Evolutionary conservation across 2,329 filamentous ascomycete genomes (phyloP), one percentile per base, ranked within the genome.

Genomic region (Aspergillus ustus): DNA sequence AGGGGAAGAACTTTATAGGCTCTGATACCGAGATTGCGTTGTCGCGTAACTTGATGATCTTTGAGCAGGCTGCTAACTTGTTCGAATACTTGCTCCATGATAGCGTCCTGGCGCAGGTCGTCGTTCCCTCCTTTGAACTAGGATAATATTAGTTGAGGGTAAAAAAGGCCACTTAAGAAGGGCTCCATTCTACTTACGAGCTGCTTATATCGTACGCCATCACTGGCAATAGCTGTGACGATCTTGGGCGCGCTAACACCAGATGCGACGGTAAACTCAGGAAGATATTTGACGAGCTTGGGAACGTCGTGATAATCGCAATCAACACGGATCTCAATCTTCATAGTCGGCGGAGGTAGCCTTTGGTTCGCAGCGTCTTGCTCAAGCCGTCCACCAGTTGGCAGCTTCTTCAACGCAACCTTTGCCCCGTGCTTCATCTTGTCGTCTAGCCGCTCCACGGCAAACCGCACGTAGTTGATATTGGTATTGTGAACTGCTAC

Each of bases 11-110:
- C 95, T 77, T 97, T 97, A 84, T 99, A 99, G 0, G 95, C 98
- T 61, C 96, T 86, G 72, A 99, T 96, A 8, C 90, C 91, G 11
- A 99, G 83, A 66, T 91, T 91, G 6, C 95, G 89, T 72, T 97
- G 93, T 44, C 93, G 90, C 2, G 95, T 97, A 13, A 89, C 86
- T 59, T 92, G 89, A 75, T 98, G 93, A 52, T 91, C 89, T 73
- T 91, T 91, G 28, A 99, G 82, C 22, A 99, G 86, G 55, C 91
- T 91, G 61, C 93, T 98, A 22, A 97, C 95, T 77, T 96, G 93
- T 61, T 93, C 92, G 75, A 99, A 99, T 1, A 99, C 95, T 78
- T 99, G 95, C 77, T 99, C 96, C 96, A 99, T 99, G 82, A 89
- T 99, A 49, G 94, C 92, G 72, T 99, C 95, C 80, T 99, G 95